Evolutionary conservation across 1,284 basidiomycete species (phyloP), one percentile per base, ranked within the genome.

Genomic region (Somion occarium): DNA sequence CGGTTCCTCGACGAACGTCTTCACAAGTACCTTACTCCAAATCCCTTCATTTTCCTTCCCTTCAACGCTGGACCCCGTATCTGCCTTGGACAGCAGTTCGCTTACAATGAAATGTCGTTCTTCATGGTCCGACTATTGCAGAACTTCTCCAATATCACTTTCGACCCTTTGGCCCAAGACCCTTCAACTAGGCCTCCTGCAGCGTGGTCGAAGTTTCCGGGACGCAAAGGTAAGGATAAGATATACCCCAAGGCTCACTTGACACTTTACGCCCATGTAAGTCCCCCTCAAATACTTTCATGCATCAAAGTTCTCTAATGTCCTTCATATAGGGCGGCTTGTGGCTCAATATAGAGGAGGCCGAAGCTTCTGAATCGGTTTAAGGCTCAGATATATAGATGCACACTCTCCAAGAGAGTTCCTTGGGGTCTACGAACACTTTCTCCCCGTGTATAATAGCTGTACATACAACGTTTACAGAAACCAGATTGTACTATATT

Each of bases 11-110:
- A 83, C 61, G 69, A 75, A 12, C 67, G 80, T 25, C 47, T 78
- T 3, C 66, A 69, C 26, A 76, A 73, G 53, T 80, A 80, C 53
- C 66, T 79, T 12, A 72, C 70, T 0, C 69, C 73, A 1, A 82
- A 83, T 57, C 81, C 81, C 3, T 80, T 74, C 64, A 79, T 82
- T 45, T 83, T 82, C 66, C 61, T 78, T 1, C 80, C 82, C 1
- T 83, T 83, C 72, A 81, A 81, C 57, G 79, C 74, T 0, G 79
- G 79, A 1, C 76, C 76, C 3, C 65, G 79, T 2, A 80, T 82
- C 50, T 83, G 80, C 57, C 70, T 84, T 2, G 81, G 82, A 2
- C 80, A 84, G 62, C 79, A 74, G 62, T 73, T 73, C 55, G 73
- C 73, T 38, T 71, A 72, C 61, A 73, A 73, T 53, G 73, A 75